These are phyloP conservation scores for Colletotrichum melonis DNA, from an alignment of 2,329 filamentous ascomycete species.

Conservation along the genomic window DNA sequence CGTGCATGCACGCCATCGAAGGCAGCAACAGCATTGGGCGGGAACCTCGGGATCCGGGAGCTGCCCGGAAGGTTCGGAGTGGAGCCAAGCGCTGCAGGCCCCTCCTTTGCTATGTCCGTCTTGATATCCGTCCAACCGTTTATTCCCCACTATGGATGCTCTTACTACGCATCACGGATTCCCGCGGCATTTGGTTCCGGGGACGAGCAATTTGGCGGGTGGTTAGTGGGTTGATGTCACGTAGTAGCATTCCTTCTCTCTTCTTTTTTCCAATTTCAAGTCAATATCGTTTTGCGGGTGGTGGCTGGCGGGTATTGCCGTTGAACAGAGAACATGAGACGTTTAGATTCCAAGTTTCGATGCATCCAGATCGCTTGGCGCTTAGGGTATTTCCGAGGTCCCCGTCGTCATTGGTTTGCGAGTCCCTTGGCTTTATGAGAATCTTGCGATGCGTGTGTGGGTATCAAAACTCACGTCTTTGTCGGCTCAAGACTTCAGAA, in stretches of 20 bases:
- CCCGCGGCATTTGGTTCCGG: background rate
- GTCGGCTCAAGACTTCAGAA: background rate
- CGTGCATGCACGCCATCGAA: background rate
- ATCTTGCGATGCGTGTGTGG: too few species aligned
- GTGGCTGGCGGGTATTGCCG: background rate
- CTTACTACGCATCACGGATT: background rate
- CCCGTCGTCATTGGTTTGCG: background rate
- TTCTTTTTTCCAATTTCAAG: too few species aligned
- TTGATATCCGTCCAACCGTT: background rate
- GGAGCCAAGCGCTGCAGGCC: background rate
- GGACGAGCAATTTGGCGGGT: too few species aligned
- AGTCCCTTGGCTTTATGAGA: background rate
- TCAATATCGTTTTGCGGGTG: background rate
- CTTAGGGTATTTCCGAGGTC: accelerated
- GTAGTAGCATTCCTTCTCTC: background rate
- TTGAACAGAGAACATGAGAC: background rate
- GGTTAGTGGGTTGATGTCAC: background rate
- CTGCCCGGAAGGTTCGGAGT: conserved; percentile 20
- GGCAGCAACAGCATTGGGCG: background rate
- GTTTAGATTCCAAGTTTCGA: background rate
- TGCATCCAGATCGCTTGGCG: background rate
- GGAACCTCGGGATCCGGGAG: background rate
- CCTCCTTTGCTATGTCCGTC: background rate
- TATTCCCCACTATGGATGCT: background rate
- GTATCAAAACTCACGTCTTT: too few species aligned